These are phyloP conservation scores for Didymella arachidicola DNA, from an alignment of 2,329 filamentous ascomycete species.

Conservation along the genomic window DNA sequence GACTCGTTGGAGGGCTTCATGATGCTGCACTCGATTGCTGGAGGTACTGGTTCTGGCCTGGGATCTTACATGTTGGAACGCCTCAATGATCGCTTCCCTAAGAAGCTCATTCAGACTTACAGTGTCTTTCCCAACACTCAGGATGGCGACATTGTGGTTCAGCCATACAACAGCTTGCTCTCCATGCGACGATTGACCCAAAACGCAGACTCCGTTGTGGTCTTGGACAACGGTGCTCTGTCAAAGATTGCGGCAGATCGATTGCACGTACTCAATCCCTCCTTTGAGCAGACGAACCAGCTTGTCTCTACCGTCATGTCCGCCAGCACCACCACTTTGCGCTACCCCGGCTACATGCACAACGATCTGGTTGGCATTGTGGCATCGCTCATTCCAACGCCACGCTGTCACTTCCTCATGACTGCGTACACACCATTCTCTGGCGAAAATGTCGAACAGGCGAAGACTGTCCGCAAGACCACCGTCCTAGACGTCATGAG, in stretches of 20 bases:
- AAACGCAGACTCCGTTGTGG: constrained; percentile 96
- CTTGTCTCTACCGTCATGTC: constrained; percentile 97
- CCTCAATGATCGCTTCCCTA: constrained; percentile 96
- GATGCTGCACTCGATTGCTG: constrained; percentile 97
- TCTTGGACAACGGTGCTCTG: constrained; percentile 93
- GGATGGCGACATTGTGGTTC: constrained; percentile 90
- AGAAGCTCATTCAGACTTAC: constrained; percentile 99
- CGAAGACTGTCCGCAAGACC: constrained; percentile 97
- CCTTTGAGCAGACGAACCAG: constrained; percentile 97
- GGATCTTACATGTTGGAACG: constrained; percentile 94
- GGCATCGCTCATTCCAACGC: constrained; percentile 93
- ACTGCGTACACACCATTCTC: constrained; percentile 99
- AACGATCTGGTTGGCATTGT: constrained; percentile 98
- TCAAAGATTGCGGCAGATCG: constrained; percentile 93
- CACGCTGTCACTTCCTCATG: constrained; percentile 97
- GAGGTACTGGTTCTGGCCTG: constrained; percentile 93
- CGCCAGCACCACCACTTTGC: constrained; percentile 91
- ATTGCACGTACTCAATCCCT: constrained; percentile 92
- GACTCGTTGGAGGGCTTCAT: constrained; percentile 99
- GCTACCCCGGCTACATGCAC: constrained; percentile 99
- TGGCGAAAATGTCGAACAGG: constrained; percentile 92
- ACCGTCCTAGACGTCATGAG: constrained; percentile 98
- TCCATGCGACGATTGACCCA: constrained; percentile 90
- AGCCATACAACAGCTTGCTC: constrained; percentile 96
- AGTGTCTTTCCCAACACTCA: constrained; percentile 97